phyloP scores from a whole-genome alignment of 1,284 basidiomycete genomes.

The Cryptococcus deneoformans region DNA sequence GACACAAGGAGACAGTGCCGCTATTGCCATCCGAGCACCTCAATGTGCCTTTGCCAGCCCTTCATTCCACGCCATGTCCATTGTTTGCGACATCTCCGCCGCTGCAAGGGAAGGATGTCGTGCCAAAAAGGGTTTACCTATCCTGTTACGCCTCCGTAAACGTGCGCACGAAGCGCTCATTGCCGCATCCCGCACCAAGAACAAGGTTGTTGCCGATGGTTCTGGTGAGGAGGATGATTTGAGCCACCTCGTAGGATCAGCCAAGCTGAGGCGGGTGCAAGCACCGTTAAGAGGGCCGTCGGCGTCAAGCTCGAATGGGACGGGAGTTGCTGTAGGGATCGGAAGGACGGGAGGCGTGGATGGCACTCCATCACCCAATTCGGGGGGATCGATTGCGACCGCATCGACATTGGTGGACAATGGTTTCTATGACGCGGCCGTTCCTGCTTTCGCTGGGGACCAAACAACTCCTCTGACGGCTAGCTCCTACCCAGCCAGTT shows the following conservation, averaged over 20 bases:
- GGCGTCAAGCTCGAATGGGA: conserved; percentile 5
- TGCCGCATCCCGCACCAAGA: conserved; percentile 13
- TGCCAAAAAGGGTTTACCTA: conserved; percentile 43
- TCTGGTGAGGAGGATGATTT: conserved; percentile 34
- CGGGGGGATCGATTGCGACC: conserved; percentile 13
- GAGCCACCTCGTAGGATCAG: conserved; percentile 30
- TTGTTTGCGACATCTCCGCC: conserved; percentile 43
- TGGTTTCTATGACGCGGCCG: conserved; percentile 15
- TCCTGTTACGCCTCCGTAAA: conserved; percentile 37
- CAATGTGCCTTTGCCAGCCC: conserved; percentile 44
- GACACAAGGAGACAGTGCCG: conserved; percentile 21
- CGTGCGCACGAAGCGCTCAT: conserved; percentile 36
- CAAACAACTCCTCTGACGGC: not conserved
- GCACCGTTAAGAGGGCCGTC: conserved; percentile 5
- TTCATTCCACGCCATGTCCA: conserved; percentile 39
- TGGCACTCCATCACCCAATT: conserved; percentile 12
- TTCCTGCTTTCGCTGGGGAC: conserved; percentile 18
- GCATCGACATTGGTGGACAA: conserved; percentile 18
- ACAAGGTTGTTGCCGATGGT: not conserved
- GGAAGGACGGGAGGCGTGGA: not conserved
- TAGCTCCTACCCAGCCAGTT: not conserved
- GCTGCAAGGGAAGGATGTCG: conserved; percentile 42
- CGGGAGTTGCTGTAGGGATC: not conserved
- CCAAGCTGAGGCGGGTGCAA: conserved; percentile 27
- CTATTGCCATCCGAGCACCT: conserved; percentile 45